Conservation (phyloP, 352 stramenopile genomes). For the Pythium rishiriense region DNA sequence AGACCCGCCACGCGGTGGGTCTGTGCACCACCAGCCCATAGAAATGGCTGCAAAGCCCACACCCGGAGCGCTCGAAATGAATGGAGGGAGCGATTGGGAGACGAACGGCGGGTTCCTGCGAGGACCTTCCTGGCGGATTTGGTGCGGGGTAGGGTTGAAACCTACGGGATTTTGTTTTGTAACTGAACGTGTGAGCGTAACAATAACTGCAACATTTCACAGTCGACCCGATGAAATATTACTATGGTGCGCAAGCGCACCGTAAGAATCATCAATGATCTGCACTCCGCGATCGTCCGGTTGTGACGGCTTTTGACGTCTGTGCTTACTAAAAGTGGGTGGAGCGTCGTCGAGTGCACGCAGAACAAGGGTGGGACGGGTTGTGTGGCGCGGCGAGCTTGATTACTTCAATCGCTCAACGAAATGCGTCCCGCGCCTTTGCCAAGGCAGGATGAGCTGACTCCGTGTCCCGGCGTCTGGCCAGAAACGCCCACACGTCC, state of each 20-base stretch:
- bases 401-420: constrained; percentile 3
- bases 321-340: not conserved
- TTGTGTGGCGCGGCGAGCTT: not conserved
- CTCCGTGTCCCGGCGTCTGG: not conserved
- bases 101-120: too few species aligned
- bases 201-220: constrained; percentile 6
- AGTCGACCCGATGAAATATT: not conserved
- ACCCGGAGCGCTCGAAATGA: constrained; percentile 17
- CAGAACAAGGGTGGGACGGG: not conserved
- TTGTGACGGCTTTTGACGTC: constrained; percentile 7
- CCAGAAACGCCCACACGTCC: too few species aligned
- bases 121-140: constrained; percentile 20
- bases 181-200: constrained; percentile 11
- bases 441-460: not conserved
- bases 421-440: not conserved
- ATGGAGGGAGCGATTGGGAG: constrained; percentile 22
- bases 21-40: not conserved
- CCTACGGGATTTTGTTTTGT: not conserved
- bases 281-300: constrained; percentile 9
- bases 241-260: constrained; percentile 17
- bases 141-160: constrained; percentile 28
- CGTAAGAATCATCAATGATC: not conserved
- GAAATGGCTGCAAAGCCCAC: constrained; percentile 25
- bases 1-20: constrained; percentile 13
- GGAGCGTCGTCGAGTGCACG: not conserved